These are phyloP conservation scores for Coemansia aciculifera DNA, from an alignment of 192 early-diverging fungal genomes.

Conservation along the genomic window DNA sequence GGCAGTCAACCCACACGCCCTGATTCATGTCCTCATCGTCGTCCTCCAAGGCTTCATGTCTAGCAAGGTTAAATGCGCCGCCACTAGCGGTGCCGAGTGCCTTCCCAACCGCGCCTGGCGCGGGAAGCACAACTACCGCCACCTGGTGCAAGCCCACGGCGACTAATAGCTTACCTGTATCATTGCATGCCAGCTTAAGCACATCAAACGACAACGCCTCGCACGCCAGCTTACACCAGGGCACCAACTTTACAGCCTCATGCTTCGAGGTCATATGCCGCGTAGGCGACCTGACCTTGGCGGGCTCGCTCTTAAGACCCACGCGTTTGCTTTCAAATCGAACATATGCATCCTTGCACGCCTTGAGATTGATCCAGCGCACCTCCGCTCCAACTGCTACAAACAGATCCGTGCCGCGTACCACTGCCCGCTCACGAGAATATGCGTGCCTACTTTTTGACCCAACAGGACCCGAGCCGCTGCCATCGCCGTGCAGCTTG, in stretches of 20 bases:
- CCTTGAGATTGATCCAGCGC: slow-evolving; percentile 61
- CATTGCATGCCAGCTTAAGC: slow-evolving; percentile 54
- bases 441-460: neutral
- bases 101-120: slow-evolving; percentile 35
- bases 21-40: neutral
- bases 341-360: slow-evolving; percentile 63
- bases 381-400: slow-evolving; percentile 60
- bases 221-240: slow-evolving; percentile 44
- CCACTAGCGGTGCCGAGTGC: slow-evolving; percentile 12
- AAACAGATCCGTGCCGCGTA: slow-evolving; percentile 63
- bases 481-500: neutral
- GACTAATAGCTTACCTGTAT: slow-evolving; percentile 62
- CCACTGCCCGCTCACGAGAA: slow-evolving; percentile 25
- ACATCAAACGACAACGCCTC: slow-evolving; percentile 62
- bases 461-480: neutral
- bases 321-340: slow-evolving; percentile 39
- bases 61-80: slow-evolving; percentile 41
- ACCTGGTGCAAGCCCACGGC: slow-evolving; percentile 62
- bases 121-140: slow-evolving; percentile 60
- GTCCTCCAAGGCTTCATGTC: slow-evolving; percentile 16
- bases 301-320: slow-evolving; percentile 15
- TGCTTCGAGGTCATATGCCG: slow-evolving; percentile 13
- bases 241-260: slow-evolving; percentile 35
- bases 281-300: neutral
- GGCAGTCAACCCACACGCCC: slow-evolving; percentile 37